Percentiles rank a stretch among this genome's conserved stretches.
phyloP scores from a whole-genome alignment of 768 basidiomycete genomes.

The Termitomyces titanicus region DNA sequence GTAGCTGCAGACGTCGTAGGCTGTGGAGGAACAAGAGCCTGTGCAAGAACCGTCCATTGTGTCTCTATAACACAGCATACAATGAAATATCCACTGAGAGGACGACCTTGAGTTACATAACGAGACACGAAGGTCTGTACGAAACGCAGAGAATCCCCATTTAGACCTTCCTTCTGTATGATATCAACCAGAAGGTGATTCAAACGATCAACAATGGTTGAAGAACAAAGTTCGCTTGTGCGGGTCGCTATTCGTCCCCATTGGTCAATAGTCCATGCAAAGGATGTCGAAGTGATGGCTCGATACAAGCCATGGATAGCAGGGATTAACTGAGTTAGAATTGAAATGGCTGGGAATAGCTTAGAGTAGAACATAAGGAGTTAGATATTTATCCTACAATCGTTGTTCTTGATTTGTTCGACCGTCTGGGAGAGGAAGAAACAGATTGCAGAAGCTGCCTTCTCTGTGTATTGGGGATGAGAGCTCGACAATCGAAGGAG shows the following conservation, averaged over 20 bases:
- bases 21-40: slow-evolving; percentile 45
- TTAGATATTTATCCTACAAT: slow-evolving; percentile 37
- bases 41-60: slow-evolving; percentile 82
- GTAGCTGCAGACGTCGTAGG: slow-evolving; percentile 26
- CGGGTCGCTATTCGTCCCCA: slow-evolving; percentile 56
- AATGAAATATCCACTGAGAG: slow-evolving; percentile 82
- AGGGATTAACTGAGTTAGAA: slow-evolving; percentile 74
- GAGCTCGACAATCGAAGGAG: slow-evolving; percentile 61
- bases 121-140: slow-evolving; percentile 69
- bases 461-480: slow-evolving; percentile 45
- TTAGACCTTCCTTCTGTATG: slow-evolving; percentile 49
- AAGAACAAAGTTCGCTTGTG: slow-evolving; percentile 59
- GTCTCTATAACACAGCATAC: slow-evolving; percentile 88
- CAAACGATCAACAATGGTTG: slow-evolving; percentile 66
- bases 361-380: neutral
- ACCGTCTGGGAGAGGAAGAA: slow-evolving; percentile 57
- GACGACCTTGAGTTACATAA: slow-evolving; percentile 72
- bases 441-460: slow-evolving; percentile 56
- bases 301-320: slow-evolving; percentile 85
- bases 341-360: slow-evolving; percentile 50
- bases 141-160: slow-evolving; percentile 48
- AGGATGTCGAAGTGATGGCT: slow-evolving; percentile 76
- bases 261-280: slow-evolving; percentile 65
- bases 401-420: slow-evolving; percentile 46
- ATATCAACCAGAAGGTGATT: slow-evolving; percentile 69